Conservation (phyloP, 2,329 filamentous ascomycete genomes). For the Nakataea oryzae region DNA sequence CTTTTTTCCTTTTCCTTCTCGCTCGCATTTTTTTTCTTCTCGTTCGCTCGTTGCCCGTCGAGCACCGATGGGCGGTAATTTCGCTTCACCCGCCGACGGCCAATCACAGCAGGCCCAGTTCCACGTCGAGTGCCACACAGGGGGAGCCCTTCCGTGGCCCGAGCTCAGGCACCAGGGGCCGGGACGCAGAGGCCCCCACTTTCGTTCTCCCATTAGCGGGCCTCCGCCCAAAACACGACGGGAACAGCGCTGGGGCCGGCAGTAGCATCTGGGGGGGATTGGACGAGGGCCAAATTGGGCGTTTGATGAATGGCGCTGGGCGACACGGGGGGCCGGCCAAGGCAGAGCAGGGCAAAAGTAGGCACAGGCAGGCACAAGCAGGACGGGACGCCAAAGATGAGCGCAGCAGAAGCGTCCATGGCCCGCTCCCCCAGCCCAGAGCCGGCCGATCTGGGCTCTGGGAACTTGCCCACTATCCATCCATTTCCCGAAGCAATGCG, state of each 20-base stretch:
- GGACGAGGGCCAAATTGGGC: neutral
- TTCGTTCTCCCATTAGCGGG: too few species aligned
- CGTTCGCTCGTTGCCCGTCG: neutral
- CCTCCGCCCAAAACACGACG: too few species aligned
- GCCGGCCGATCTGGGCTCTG: neutral
- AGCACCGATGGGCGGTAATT: neutral
- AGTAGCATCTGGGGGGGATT: neutral
- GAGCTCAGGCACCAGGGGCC: neutral
- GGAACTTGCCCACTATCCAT: too few species aligned
- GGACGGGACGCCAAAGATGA: neutral
- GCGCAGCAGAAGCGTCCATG: neutral
- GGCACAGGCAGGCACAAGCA: neutral
- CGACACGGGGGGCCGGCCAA: too few species aligned
- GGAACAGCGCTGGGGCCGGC: too few species aligned
- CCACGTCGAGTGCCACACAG: neutral
- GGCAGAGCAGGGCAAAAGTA: too few species aligned
- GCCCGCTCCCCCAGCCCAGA: too few species aligned
- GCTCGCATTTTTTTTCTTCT: neutral
- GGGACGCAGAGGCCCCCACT: neutral
- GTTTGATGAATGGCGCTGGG: neutral
- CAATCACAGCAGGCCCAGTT: constrained; percentile 1
- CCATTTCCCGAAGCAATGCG: neutral
- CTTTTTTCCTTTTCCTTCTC: neutral
- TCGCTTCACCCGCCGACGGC: neutral
- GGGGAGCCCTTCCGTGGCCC: neutral